phyloP scores from a whole-genome alignment of 257 asterid genomes.

The Solanum dulcamara region DNA sequence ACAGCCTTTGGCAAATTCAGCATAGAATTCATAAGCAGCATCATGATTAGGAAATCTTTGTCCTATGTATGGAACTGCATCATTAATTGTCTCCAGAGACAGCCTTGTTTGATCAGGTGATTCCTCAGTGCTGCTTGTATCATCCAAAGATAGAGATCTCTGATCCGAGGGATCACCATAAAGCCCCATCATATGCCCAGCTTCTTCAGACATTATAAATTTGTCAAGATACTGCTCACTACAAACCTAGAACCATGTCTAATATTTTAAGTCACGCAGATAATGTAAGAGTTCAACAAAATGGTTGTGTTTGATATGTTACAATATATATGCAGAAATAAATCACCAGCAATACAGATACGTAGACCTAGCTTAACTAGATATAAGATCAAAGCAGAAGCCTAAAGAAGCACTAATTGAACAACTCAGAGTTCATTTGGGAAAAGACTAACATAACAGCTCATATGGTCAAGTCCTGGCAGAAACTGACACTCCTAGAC shows the following conservation, averaged over 20 bases:
- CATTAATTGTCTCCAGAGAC: slow-evolving; percentile 47
- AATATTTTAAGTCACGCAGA: not conserved
- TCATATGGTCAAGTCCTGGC: not conserved
- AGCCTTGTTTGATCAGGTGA: slow-evolving; percentile 66
- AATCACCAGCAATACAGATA: not conserved
- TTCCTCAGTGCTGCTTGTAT: slow-evolving; percentile 83
- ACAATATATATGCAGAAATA: not conserved
- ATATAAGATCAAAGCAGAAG: not conserved
- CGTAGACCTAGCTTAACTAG: not conserved
- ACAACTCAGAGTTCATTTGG: not conserved
- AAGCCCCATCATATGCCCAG: slow-evolving; percentile 58
- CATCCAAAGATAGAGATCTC: slow-evolving; percentile 75
- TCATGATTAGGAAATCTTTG: slow-evolving; percentile 78
- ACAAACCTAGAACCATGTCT: slow-evolving; percentile 15
- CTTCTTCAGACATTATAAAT: slow-evolving; percentile 63
- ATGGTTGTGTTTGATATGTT: not conserved
- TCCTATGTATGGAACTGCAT: slow-evolving; percentile 66
- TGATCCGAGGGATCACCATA: slow-evolving; percentile 82
- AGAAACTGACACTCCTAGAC: not conserved
- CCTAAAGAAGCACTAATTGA: not conserved
- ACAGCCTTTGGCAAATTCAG: slow-evolving; percentile 72
- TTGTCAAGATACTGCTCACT: slow-evolving; percentile 6
- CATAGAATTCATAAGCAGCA: slow-evolving; percentile 83
- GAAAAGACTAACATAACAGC: not conserved
- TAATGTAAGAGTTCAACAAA: not conserved